Evolutionary conservation across 768 basidiomycete species (phyloP).

Genomic region (Daedaleopsis sinensis): DNA sequence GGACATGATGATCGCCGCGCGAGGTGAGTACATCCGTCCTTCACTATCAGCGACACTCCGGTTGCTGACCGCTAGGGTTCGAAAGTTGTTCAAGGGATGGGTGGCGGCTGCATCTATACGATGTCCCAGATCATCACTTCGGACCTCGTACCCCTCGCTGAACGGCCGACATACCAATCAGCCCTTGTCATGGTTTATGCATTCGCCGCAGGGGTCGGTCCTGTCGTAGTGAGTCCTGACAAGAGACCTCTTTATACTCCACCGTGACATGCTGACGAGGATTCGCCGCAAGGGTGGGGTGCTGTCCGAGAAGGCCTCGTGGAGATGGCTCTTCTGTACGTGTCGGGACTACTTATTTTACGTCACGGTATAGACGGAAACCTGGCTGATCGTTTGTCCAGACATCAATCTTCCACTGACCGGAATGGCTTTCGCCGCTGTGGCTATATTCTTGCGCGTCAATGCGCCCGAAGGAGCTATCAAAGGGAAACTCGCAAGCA

Average conservation of each 20-base stretch:
- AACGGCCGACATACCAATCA: constrained; percentile 37
- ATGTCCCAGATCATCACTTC: constrained; percentile 37
- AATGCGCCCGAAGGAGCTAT: constrained; percentile 26
- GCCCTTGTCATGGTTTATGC: constrained; percentile 26
- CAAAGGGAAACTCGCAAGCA: constrained; percentile 24
- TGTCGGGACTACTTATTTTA: not conserved
- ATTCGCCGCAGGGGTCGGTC: constrained; percentile 31
- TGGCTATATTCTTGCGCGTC: constrained; percentile 11
- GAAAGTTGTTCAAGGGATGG: constrained; percentile 37
- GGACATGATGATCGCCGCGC: constrained; percentile 44
- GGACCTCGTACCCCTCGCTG: constrained; percentile 42
- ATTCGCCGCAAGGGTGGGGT: constrained; percentile 27
- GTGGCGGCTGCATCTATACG: constrained; percentile 33
- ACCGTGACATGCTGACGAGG: too few species aligned
- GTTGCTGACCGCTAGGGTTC: not conserved
- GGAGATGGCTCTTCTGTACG: constrained; percentile 26
- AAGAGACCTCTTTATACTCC: not conserved
- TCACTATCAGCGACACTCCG: too few species aligned
- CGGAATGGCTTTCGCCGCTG: constrained; percentile 6
- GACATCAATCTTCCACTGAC: constrained; percentile 14
- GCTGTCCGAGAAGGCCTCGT: constrained; percentile 22
- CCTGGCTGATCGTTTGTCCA: not conserved
- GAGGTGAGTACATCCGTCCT: constrained; percentile 26
- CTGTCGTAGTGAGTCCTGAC: constrained; percentile 25
- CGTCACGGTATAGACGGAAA: too few species aligned